Percentiles rank a stretch among this genome's conserved stretches.
phyloP scores from a whole-genome alignment of 2,329 filamentous ascomycete species.

The Colletotrichum costaricense region DNA sequence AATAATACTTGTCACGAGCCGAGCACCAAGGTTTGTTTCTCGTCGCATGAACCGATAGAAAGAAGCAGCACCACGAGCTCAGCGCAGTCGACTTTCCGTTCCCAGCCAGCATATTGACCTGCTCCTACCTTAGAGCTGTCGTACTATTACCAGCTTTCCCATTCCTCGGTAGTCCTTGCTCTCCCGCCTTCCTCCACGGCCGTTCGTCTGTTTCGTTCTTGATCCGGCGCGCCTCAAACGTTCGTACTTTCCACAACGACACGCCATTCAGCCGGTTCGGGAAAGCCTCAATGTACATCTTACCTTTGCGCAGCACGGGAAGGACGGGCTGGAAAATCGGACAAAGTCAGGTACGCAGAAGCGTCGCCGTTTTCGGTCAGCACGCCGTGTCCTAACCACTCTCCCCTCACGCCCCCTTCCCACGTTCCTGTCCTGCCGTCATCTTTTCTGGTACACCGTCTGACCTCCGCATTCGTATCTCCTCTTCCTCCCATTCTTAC shows the following conservation, averaged over 20 bases:
- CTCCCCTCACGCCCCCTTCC: not conserved
- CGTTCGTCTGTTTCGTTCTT: not conserved
- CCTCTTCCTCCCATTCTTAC: not conserved
- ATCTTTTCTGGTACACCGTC: conserved; percentile 1
- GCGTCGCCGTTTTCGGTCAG: conserved; percentile 25
- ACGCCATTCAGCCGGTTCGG: not conserved
- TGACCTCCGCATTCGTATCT: conserved; percentile 18
- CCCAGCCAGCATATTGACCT: not conserved
- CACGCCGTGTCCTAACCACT: conserved; percentile 10
- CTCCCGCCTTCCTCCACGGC: not conserved
- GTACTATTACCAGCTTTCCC: not conserved
- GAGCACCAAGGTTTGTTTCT: conserved; percentile 7
- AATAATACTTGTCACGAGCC: conserved; percentile 1
- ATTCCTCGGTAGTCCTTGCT: not conserved
- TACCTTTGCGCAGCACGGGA: not conserved
- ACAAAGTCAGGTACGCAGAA: not conserved
- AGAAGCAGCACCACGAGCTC: not conserved
- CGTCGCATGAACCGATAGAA: not conserved
- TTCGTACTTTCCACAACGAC: conserved; percentile 3
- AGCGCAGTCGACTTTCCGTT: not conserved
- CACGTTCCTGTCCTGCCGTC: conserved; percentile 12
- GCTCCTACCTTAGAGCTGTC: not conserved
- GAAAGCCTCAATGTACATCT: conserved; percentile 2
- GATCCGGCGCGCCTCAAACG: not conserved
- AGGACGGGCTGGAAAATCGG: not conserved